Percentiles rank a stretch among this genome's conserved stretches.
Conservation (phyloP, 2,329 filamentous ascomycete genomes). For the Clonostachys sp. region DNA sequence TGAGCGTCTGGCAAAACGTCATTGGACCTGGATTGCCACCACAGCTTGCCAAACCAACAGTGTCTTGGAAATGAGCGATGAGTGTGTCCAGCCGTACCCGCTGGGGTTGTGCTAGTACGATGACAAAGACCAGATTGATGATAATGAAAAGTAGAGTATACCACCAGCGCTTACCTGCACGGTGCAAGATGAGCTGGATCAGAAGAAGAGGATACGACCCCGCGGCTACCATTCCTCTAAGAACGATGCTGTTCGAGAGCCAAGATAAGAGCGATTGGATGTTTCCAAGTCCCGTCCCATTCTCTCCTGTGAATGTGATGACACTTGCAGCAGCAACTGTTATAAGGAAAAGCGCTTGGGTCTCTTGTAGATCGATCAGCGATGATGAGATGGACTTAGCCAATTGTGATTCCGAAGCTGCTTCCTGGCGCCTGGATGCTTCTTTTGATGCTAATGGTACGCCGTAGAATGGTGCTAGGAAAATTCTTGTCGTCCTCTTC, state of each 20-base stretch:
- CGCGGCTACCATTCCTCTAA: background rate
- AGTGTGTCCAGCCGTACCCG: background rate
- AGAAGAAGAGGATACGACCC: background rate
- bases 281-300: background rate
- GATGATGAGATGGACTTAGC: background rate
- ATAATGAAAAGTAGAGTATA: background rate
- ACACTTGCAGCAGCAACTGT: background rate
- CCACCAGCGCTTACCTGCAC: background rate
- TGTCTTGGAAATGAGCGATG: background rate
- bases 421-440: background rate
- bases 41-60: background rate
- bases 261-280: background rate
- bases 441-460: too few relatives aligned
- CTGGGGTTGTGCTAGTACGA: background rate
- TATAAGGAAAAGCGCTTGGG: background rate
- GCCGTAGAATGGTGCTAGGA: too few relatives aligned
- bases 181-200: background rate
- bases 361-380: constrained; percentile 9
- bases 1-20: background rate
- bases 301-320: background rate
- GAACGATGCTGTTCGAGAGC: background rate
- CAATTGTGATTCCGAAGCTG: background rate
- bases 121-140: background rate
- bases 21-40: background rate
- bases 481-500: background rate